These are phyloP conservation scores for Daldinia grandis DNA, from an alignment of 495 filamentous ascomycete species.

Conservation along the genomic window DNA sequence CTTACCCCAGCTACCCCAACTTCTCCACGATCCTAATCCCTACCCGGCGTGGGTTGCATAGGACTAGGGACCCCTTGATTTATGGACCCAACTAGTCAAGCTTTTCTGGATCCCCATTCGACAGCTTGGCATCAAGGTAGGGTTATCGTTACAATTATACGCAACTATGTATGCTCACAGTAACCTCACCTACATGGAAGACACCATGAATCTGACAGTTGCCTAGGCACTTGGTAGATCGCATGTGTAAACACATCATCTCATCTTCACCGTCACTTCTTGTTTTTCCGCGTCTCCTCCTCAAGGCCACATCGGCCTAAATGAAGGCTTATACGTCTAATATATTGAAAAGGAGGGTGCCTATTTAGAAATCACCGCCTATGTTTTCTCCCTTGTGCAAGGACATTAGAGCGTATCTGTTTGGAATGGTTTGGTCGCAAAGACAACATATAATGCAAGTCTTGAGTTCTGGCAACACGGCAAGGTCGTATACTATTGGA, in stretches of 20 bases:
- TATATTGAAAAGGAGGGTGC: not conserved
- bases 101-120: slow-evolving; percentile 31
- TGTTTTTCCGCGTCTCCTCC: not conserved
- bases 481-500: slow-evolving; percentile 27
- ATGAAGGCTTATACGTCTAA: not conserved
- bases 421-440: not conserved
- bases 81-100: slow-evolving; percentile 25
- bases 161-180: slow-evolving; percentile 16
- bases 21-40: slow-evolving; percentile 34
- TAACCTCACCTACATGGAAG: slow-evolving; percentile 12
- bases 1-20: slow-evolving; percentile 36
- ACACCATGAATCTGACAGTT: not conserved
- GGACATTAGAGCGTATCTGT: not conserved
- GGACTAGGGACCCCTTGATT: slow-evolving; percentile 13
- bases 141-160: slow-evolving; percentile 21
- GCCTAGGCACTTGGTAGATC: not conserved
- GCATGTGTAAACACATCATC: not conserved
- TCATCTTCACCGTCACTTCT: not conserved
- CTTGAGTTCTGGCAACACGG: slow-evolving; percentile 12
- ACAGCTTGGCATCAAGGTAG: slow-evolving; percentile 12
- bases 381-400: not conserved
- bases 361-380: not conserved
- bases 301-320: not conserved
- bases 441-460: not conserved
- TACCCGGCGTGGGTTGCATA: slow-evolving; percentile 17